Percentiles rank a stretch among this genome's conserved stretches.
These are phyloP conservation scores for Stenogyne calaminthoides DNA, from an alignment of 305 asterid genomes.

Conservation along the genomic window DNA sequence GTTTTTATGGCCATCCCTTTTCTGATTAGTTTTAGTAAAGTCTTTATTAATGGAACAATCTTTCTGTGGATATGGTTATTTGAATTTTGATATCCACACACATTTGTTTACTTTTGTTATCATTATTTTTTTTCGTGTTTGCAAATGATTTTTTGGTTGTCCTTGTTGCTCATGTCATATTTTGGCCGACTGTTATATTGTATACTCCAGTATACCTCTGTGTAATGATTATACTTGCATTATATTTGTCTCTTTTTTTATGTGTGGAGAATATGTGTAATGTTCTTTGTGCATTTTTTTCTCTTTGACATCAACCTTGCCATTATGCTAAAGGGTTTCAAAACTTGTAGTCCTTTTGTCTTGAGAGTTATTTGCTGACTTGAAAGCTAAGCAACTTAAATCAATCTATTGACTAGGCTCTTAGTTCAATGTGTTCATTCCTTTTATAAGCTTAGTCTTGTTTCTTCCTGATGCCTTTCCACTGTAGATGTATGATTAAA, in stretches of 20 bases:
- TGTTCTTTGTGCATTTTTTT: not conserved
- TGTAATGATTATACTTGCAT: not conserved
- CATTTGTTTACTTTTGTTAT: not conserved
- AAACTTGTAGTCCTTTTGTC: not conserved
- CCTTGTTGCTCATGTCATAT: not conserved
- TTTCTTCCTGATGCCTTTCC: not conserved
- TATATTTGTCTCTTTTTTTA: not conserved
- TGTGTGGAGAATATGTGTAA: not conserved
- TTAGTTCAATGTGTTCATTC: not conserved
- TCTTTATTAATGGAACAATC: not conserved
- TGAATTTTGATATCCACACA: not conserved
- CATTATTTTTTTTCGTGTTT: not conserved
- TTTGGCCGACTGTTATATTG: not conserved
- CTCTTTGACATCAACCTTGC: not conserved
- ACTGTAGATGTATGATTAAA: not conserved
- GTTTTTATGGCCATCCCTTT: not conserved
- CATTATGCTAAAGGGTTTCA: not conserved
- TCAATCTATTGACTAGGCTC: not conserved
- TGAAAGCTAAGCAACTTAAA: not conserved
- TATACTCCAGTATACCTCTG: not conserved
- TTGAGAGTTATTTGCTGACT: not conserved
- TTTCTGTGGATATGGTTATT: not conserved
- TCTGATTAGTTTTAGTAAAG: not conserved
- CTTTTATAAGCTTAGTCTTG: not conserved
- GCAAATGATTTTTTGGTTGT: not conserved